Base-by-base conservation (phyloP, 1,284 basidiomycete genomes). In the Cryptococcus sp. region DNA sequence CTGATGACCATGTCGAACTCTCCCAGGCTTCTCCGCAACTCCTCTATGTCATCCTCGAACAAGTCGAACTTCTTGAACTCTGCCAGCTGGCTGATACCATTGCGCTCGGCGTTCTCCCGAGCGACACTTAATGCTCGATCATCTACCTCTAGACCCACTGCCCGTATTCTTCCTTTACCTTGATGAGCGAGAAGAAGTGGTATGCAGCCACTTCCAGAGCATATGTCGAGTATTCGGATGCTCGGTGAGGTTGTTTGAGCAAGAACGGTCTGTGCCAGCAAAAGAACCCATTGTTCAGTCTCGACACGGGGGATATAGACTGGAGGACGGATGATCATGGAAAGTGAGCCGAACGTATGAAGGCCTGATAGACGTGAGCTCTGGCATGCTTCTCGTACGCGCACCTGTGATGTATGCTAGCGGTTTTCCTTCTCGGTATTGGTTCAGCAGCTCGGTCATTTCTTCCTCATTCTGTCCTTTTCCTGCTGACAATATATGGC, bases 201-300 rank as follows among this genome's bases (percentile, higher is more conserved):
- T 19, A 63, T 59, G 46, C 61, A 63, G 20, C 61, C 61, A 39
- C 58, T 59, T 16, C 61, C 61, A 8, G 58, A 54, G 49, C 61
- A 63, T 6, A 63, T 59, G 38, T 63, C 61, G 7, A 63, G 58
- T 22, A 63, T 60, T 16, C 55, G 43, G 37, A 59, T 46, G 0
- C 29, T 46, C 22, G 23, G 39, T 13, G 46, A 29, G 40, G 52
- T 19, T 13, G 49, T 39, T 13, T 45, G 17, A 20, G 53, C 43
- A 25, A 41, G 44, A 26, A 59, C 46, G 25, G 46, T 37, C 39
- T 47, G 13, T 19, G 57, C 57, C 3, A 62, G 61, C 17, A 62
- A 46, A 46, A 62, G 53, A n/a, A 62, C 61, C 61, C 61, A 62
- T 59, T 62, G 61, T 56, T 62, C 61, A 10, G 61, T 62, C 45